These are phyloP conservation scores for Gynochthodes officinalis DNA, from an alignment of 257 asterid genomes.

Conservation along the genomic window DNA sequence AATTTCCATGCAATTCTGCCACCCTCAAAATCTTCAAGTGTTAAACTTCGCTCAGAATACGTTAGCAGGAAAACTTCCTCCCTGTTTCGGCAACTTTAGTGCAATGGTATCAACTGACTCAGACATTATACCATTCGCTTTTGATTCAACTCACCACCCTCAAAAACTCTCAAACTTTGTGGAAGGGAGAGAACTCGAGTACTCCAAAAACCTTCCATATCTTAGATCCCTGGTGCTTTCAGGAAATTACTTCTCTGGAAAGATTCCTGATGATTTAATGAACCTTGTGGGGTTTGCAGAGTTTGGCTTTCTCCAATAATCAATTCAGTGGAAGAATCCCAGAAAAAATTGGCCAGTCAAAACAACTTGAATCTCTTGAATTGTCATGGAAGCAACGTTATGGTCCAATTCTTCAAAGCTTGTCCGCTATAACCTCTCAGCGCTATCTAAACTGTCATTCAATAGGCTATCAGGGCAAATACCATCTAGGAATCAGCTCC, in stretches of 20 bases:
- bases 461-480: conserved; percentile 27
- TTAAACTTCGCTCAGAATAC: background rate
- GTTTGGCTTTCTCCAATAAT: conserved; percentile 27
- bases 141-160: conserved; percentile 5
- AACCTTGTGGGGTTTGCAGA: conserved; percentile 16
- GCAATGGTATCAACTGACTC: conserved; percentile 21
- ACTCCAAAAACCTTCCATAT: conserved; percentile 2
- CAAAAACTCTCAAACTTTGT: conserved; percentile 1
- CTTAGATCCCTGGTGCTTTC: conserved; percentile 14
- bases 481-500: conserved; percentile 36
- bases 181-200: conserved; percentile 18
- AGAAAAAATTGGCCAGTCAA: conserved; percentile 20
- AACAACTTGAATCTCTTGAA: conserved; percentile 34
- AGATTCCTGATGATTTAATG: conserved; percentile 19
- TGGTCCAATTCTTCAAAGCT: conserved; percentile 26
- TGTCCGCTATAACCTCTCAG: conserved; percentile 24
- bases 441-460: conserved; percentile 34
- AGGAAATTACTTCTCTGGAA: conserved; percentile 11
- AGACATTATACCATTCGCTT: background rate
- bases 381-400: conserved; percentile 28
- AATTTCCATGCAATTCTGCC: conserved; percentile 26
- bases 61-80: background rate
- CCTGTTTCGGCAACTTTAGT: conserved; percentile 11
- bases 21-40: conserved; percentile 20
- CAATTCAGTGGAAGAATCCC: conserved; percentile 33